Percentiles rank a stretch among this genome's conserved stretches.
phyloP scores from a whole-genome alignment of 129 eudicot genomes.

The Artemisia argyi region DNA sequence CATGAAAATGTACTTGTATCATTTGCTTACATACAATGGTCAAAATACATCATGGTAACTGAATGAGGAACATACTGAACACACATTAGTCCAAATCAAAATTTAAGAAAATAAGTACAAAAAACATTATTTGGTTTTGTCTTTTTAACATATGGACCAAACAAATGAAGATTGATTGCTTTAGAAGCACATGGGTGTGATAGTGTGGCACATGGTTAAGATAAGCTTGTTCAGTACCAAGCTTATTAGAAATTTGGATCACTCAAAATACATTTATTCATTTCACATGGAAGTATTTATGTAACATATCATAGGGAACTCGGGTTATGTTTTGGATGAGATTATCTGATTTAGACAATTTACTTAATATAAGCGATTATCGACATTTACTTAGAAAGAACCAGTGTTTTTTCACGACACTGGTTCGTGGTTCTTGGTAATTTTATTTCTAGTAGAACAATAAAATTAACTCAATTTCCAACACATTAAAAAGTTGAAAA shows the following conservation, averaged over 20 bases:
- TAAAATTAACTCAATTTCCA: conserved; percentile 15
- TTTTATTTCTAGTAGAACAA: conserved; percentile 16
- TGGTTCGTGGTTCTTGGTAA: neutral
- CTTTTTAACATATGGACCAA: conserved; percentile 2
- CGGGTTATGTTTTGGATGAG: no score
- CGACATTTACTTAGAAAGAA: no score
- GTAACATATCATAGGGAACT: conserved; percentile 3
- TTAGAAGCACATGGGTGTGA: conserved; percentile 37
- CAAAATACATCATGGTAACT: conserved; percentile 4
- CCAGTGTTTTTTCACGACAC: no score
- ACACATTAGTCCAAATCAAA: conserved; percentile 4
- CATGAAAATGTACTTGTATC: neutral
- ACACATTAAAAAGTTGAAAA: conserved; percentile 2
- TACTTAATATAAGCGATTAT: no score
- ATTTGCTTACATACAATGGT: conserved; percentile 12
- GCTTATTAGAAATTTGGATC: conserved; percentile 31
- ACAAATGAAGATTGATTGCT: conserved; percentile 7
- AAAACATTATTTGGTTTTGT: conserved; percentile 8
- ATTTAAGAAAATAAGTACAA: conserved; percentile 1
- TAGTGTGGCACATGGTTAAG: conserved; percentile 37
- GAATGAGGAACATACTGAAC: conserved; percentile 12
- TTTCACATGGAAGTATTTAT: conserved; percentile 25
- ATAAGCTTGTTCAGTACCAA: conserved; percentile 28
- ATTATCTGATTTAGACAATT: no score
- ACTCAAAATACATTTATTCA: neutral